phyloP scores from a whole-genome alignment of 2,329 filamentous ascomycete species.

The Apiospora koreana region DNA sequence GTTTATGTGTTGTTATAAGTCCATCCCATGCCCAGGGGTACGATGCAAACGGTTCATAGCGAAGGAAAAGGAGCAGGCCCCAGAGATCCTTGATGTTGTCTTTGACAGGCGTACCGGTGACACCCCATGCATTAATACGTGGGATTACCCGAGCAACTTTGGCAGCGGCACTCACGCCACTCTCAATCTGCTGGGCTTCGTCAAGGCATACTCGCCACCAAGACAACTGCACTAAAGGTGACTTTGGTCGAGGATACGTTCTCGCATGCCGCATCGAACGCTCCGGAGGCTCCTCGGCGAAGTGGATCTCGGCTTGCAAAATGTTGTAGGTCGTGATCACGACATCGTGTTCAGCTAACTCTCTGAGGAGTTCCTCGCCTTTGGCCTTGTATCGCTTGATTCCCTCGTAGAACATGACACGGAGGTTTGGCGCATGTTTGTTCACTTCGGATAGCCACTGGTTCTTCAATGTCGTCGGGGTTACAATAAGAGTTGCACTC shows the following conservation, averaged over 20 bases:
- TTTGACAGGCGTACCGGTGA: slow-evolving; percentile 87
- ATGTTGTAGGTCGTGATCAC: slow-evolving; percentile 68
- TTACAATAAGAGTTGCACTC: slow-evolving; percentile 62
- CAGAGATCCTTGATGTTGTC: slow-evolving; percentile 76
- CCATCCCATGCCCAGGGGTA: slow-evolving; percentile 67
- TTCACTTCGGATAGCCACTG: slow-evolving; percentile 65
- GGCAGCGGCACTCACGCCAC: slow-evolving; percentile 80
- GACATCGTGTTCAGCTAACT: slow-evolving; percentile 55
- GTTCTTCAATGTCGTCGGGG: slow-evolving; percentile 54
- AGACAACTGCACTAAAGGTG: slow-evolving; percentile 75
- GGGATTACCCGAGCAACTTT: slow-evolving; percentile 78
- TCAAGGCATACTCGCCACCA: slow-evolving; percentile 87
- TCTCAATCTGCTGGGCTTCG: slow-evolving; percentile 92
- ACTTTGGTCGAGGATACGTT: slow-evolving; percentile 66
- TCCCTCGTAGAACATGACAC: slow-evolving; percentile 59
- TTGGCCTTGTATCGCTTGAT: slow-evolving; percentile 38
- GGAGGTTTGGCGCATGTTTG: slow-evolving; percentile 58
- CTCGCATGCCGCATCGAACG: slow-evolving; percentile 67
- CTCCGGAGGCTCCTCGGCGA: slow-evolving; percentile 68
- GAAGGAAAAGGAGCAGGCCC: slow-evolving; percentile 79
- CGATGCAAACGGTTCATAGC: slow-evolving; percentile 73
- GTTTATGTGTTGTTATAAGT: slow-evolving; percentile 61
- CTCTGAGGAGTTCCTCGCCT: slow-evolving; percentile 41
- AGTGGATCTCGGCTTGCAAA: slow-evolving; percentile 80
- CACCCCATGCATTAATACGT: slow-evolving; percentile 84